phyloP scores from a whole-genome alignment of 2,329 filamentous ascomycete genomes.

The Penicillium nordicum region DNA sequence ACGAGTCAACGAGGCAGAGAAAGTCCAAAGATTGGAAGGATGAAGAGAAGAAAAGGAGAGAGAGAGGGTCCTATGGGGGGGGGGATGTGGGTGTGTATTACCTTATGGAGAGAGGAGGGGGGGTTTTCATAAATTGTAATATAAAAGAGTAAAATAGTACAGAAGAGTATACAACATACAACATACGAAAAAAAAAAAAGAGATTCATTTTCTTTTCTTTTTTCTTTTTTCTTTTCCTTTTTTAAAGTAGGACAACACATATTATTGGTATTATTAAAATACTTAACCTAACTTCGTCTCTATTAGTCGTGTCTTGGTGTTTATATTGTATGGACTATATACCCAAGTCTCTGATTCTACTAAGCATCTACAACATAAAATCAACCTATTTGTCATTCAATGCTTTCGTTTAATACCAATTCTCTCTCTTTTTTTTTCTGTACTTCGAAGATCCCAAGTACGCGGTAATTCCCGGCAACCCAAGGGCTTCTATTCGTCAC shows the following conservation, averaged over 20 bases:
- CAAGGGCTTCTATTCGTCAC: constrained; percentile 11
- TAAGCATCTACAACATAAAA: background rate
- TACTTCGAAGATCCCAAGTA: constrained; percentile 2
- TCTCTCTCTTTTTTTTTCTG: background rate
- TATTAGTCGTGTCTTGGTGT: background rate
- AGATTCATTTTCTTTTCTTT: background rate
- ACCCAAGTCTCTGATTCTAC: background rate
- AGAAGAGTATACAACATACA: background rate
- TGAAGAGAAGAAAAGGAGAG: constrained; percentile 18
- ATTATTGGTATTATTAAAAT: no score
- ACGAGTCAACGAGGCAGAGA: constrained; percentile 36
- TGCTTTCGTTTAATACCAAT: background rate
- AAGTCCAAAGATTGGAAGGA: constrained; percentile 9
- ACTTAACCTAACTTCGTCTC: background rate
- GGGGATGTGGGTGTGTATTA: constrained; percentile 15
- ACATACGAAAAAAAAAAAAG: background rate
- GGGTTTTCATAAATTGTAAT: constrained; percentile 8
- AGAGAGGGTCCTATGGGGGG: constrained; percentile 22
- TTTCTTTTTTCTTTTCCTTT: background rate
- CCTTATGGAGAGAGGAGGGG: constrained; percentile 13
- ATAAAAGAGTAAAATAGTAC: background rate
- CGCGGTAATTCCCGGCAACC: constrained; percentile 23
- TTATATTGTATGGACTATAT: background rate
- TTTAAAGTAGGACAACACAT: background rate
- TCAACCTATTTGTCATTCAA: background rate